Conservation (phyloP, 140 eudicot species). For the Bidens hawaiensis region DNA sequence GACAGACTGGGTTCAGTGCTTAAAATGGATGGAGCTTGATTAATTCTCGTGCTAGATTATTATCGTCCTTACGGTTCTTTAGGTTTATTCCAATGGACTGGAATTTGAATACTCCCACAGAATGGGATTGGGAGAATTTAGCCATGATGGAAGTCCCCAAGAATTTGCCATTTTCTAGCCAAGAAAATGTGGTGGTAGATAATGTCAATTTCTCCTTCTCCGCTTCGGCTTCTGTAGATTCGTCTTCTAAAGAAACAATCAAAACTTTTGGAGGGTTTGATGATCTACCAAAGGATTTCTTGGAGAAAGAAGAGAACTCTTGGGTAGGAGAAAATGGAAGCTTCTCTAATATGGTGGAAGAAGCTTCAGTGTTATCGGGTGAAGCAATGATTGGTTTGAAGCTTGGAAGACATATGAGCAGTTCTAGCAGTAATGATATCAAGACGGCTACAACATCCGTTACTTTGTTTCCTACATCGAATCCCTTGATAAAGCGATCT, state of each 20-base stretch:
- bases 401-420: conserved; percentile 36
- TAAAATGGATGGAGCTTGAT: conserved; percentile 23
- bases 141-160: conserved; percentile 38
- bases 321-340: conserved; percentile 31
- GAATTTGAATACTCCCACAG: conserved; percentile 36
- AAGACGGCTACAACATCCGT: conserved; percentile 14
- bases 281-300: conserved; percentile 25
- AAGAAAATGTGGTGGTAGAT: conserved; percentile 18
- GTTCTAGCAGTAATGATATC: conserved; percentile 20
- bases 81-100: conserved; percentile 30
- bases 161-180: conserved; percentile 26
- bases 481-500: conserved; percentile 41
- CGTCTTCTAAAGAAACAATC: conserved; percentile 25
- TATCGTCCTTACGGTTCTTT: conserved; percentile 8
- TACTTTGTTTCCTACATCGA: conserved; percentile 23
- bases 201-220: conserved; percentile 27
- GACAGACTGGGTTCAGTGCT: conserved; percentile 23
- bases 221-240: conserved; percentile 22
- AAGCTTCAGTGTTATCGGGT: conserved; percentile 34
- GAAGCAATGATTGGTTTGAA: conserved; percentile 52
- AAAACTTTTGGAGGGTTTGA: conserved; percentile 21
- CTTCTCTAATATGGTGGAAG: conserved; percentile 33
- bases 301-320: conserved; percentile 30
- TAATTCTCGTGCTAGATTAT: conserved; percentile 1
- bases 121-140: conserved; percentile 53